Evolutionary conservation across 192 early-diverging fungal genomes (phyloP).

Genomic region (Jimgerdemannia flammicorona): DNA sequence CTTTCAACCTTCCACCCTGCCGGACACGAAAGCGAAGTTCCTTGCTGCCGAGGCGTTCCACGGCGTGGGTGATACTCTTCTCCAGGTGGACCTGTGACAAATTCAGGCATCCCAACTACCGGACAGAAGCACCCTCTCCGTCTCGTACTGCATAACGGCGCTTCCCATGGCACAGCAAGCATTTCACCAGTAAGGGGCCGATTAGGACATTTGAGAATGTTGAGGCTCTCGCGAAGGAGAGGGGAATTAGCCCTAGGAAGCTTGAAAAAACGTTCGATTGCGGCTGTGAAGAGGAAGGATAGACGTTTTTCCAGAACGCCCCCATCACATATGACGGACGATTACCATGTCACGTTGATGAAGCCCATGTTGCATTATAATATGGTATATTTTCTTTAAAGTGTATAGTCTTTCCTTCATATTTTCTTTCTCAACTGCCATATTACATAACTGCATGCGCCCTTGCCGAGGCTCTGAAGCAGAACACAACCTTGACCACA

Average conservation of each 20-base stretch:
- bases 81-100: conserved; percentile 81
- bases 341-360: too few species aligned
- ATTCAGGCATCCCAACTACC: conserved; percentile 90
- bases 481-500: too few species aligned
- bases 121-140: conserved; percentile 86
- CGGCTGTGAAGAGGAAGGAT: conserved; percentile 49
- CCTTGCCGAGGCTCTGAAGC: too few species aligned
- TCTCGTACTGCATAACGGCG: conserved; percentile 78
- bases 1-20: conserved; percentile 51
- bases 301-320: too few species aligned
- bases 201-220: conserved; percentile 80
- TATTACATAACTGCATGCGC: neutral
- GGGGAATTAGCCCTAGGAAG: conserved; percentile 45
- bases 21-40: conserved; percentile 89
- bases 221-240: conserved; percentile 77
- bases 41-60: conserved; percentile 95
- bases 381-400: too few species aligned
- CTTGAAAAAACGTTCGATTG: conserved; percentile 53
- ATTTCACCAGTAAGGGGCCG: conserved; percentile 83
- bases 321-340: too few species aligned
- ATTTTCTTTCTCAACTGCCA: neutral
- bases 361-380: conserved; percentile 68
- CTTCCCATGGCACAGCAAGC: conserved; percentile 88
- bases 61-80: conserved; percentile 85
- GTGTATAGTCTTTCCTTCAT: neutral